Evolutionary conservation across 495 filamentous ascomycete genomes (phyloP), one percentile per base, ranked within the genome.

Genomic region (Aspergillus ostianus): DNA sequence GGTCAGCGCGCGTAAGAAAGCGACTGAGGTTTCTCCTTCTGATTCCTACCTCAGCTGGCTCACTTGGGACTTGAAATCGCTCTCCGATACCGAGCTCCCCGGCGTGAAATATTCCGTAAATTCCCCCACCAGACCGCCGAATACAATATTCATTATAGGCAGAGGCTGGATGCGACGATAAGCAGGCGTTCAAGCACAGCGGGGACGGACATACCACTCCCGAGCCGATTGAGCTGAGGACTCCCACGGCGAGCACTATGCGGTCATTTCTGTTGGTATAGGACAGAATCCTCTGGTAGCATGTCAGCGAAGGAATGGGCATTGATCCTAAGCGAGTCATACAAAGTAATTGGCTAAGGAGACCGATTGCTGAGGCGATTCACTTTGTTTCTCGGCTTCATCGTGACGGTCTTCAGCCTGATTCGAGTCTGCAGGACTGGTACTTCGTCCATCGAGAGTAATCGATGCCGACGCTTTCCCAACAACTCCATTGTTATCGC

Each of bases 161-260:
- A 80, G 59, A 4, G 75, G 61, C 70, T 72, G 18, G 46, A 23
- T 36, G n/a, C 19, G 13, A 10, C 9, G n/a, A 36, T 58, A 27
- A 52, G 30, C 29, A 29, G 36, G 26, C 19, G 6, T 4, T 51
- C 10, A 19, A 21, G n/a, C 12, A 44, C 46, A 2, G 20, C 23
- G 13, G 2, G 10, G 32, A 21, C 27, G 23, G 6, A 64, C 64
- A 30, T 65, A 67, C 64, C 51, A 90, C 87, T 30, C 89, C 90
- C n/a, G 81, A 88, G 23, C 78, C 83, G 63, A 93, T 87, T 53
- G 89, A 78, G 57, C 77, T 82, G 41, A 92, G 57, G 18, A 76
- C 26, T 3, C 51, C 58, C 7, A 60, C 12, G 12, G 29, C 46
- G n/a, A 60, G 52, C 4, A 60, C 19, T 2, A 41, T 27, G 17